Base-by-base conservation (phyloP, 2,329 filamentous ascomycete genomes). In the Verticillium alfalfae region DNA sequence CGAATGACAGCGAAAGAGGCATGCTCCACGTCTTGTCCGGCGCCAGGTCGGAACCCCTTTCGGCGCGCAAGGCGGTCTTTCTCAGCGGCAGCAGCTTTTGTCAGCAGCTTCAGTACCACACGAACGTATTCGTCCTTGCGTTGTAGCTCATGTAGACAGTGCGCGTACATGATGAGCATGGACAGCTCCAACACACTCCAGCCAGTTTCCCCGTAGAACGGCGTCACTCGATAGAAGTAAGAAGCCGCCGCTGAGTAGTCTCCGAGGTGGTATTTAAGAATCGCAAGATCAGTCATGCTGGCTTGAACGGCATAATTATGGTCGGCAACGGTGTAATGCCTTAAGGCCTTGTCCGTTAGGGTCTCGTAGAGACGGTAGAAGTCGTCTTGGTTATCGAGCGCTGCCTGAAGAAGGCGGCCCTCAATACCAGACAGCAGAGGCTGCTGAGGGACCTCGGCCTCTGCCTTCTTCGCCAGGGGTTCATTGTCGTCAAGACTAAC, bases 111-210 rank as follows among this genome's bases (percentile, higher is more conserved):
- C 15, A 97, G 79, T 9, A 92, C 82, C 9, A 91, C 88, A 31
- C 86, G 85, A 16, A 93, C 87, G 69, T 93, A 96, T 64, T 96
- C 92, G 59, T 94, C 90, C 63, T 87, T 87, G 15, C 87, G 86
- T 57, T 89, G 81, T 34, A 97, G 82, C 67, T 91, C 84, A 66
- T 90, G 89, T 34, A 99, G 81, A 72, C 93, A 98, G 57, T 85
- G 84, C 0, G 91, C 86, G 71, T 97, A 95, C 82, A 97, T 89
- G 66, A 91, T 85, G 6, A 98, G 82, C 84, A 97, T 91, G 0
- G 89, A 89, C 3, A 92, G 79, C 70, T 98, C 93, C 13, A 97
- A 80, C 1, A 88, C 79, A 60, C 84, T 87, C 93, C 95, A 98
- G 56, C 88, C 85, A 61, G 84, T 87, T 61, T 89, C 86, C 0